Evolutionary conservation across 768 basidiomycete genomes (phyloP).

Genomic region (Termitomyces sp.): DNA sequence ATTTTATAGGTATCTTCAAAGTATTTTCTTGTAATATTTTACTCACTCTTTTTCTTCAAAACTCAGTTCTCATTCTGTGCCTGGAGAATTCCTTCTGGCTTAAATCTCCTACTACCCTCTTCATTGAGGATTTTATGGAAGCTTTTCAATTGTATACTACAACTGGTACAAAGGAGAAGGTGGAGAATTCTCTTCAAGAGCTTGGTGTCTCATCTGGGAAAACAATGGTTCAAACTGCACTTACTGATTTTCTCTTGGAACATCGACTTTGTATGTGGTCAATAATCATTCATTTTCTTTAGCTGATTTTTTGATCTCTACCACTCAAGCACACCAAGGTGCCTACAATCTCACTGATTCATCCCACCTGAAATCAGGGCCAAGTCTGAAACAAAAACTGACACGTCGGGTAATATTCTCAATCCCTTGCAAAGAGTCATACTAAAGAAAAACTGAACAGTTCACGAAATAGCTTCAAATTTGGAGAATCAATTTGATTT

Average conservation of each 20-base stretch:
- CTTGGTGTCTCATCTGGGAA: background rate
- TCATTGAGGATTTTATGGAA: background rate
- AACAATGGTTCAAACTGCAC: background rate
- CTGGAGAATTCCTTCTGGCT: background rate
- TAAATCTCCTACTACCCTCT: background rate
- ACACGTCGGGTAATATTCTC: too few species aligned
- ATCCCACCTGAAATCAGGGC: too few species aligned
- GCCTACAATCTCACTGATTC: too few species aligned
- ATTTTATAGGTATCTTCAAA: background rate
- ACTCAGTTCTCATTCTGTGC: background rate
- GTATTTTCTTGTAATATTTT: background rate
- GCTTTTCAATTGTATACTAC: background rate
- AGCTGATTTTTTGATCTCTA: accelerated
- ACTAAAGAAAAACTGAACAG: too few species aligned
- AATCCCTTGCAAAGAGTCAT: too few species aligned
- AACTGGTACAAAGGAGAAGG: background rate
- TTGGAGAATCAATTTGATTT: too few species aligned
- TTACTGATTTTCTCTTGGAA: background rate
- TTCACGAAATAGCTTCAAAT: too few species aligned
- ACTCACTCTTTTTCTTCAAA: background rate
- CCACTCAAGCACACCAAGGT: too few species aligned
- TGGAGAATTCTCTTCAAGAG: background rate
- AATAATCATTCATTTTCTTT: background rate
- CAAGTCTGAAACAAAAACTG: too few species aligned
- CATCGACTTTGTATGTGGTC: background rate